These are phyloP conservation scores for Chrysopogon serrulatus DNA, from an alignment of 176 grass and related monocot genomes.

Conservation along the genomic window DNA sequence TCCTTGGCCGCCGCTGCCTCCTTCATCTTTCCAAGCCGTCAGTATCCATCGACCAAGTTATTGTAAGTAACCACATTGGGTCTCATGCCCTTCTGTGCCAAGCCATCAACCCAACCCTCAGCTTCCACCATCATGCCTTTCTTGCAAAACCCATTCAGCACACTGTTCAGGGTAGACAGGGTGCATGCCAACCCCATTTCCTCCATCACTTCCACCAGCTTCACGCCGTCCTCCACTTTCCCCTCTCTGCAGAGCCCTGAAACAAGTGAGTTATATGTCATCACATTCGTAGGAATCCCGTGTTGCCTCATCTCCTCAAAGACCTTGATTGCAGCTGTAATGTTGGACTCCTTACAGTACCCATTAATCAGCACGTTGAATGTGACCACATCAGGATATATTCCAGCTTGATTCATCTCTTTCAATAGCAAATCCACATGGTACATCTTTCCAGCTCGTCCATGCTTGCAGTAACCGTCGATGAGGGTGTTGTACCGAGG, in stretches of 20 bases:
- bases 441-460: conserved; percentile 74
- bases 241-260: conserved; percentile 47
- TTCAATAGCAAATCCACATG: conserved; percentile 66
- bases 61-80: conserved; percentile 60
- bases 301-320: conserved; percentile 86
- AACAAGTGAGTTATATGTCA: conserved; percentile 62
- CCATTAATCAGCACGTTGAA: conserved; percentile 69
- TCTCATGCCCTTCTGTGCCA: conserved; percentile 29
- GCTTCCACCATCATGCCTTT: conserved; percentile 65
- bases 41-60: conserved; percentile 69
- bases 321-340: conserved; percentile 49
- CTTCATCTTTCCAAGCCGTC: conserved; percentile 38
- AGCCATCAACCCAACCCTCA: conserved; percentile 50
- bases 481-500: conserved; percentile 72
- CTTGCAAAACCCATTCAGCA: conserved; percentile 84
- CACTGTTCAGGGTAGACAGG: conserved; percentile 42
- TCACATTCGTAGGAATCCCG: conserved; percentile 26
- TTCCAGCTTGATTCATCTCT: conserved; percentile 62
- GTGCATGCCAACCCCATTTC: conserved; percentile 33
- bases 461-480: conserved; percentile 62
- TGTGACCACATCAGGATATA: conserved; percentile 57
- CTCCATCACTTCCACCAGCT: conserved; percentile 66
- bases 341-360: conserved; percentile 70
- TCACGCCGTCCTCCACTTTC: conserved; percentile 53
- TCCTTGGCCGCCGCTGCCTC: conserved; percentile 44